Evolutionary conservation across 352 stramenopile genomes (phyloP).

Genomic region (Globisporangium echinulatum): DNA sequence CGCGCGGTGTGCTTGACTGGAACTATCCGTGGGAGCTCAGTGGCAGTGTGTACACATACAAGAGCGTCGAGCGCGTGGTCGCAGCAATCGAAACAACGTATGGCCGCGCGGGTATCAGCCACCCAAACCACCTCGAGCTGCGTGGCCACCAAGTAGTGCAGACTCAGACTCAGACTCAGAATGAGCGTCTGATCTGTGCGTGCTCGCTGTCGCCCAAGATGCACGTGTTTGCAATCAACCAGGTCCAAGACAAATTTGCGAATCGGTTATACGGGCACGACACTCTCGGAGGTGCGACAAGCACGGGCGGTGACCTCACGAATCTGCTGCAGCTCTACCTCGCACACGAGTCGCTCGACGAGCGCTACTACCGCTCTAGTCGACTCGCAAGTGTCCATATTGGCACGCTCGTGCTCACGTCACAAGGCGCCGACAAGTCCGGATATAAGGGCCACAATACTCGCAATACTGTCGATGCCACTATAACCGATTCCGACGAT

Average conservation of each 20-base stretch:
- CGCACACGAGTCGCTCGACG: slow-evolving; percentile 37
- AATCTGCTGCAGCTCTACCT: slow-evolving; percentile 27
- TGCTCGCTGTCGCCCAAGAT: slow-evolving; percentile 49
- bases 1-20: slow-evolving; percentile 56
- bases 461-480: neutral
- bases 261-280: slow-evolving; percentile 54
- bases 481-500: neutral
- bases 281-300: slow-evolving; percentile 2
- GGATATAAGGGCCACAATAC: neutral
- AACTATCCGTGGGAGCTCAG: slow-evolving; percentile 86
- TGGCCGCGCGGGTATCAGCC: slow-evolving; percentile 27
- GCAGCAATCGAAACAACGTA: slow-evolving; percentile 20
- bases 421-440: too few species aligned
- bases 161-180: slow-evolving; percentile 7
- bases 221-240: slow-evolving; percentile 80
- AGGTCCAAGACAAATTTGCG: slow-evolving; percentile 73
- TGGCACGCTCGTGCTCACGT: slow-evolving; percentile 48
- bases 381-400: slow-evolving; percentile 76
- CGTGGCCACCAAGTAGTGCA: slow-evolving; percentile 42
- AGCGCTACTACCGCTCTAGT: slow-evolving; percentile 40
- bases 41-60: slow-evolving; percentile 59
- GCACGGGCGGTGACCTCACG: slow-evolving; percentile 23
- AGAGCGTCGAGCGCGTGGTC: slow-evolving; percentile 26
- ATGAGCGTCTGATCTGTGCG: slow-evolving; percentile 26
- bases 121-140: slow-evolving; percentile 63